Percentiles rank a stretch among this genome's conserved stretches.
Conservation (phyloP, 1,139 yeast species). For the Candida smagusa region DNA sequence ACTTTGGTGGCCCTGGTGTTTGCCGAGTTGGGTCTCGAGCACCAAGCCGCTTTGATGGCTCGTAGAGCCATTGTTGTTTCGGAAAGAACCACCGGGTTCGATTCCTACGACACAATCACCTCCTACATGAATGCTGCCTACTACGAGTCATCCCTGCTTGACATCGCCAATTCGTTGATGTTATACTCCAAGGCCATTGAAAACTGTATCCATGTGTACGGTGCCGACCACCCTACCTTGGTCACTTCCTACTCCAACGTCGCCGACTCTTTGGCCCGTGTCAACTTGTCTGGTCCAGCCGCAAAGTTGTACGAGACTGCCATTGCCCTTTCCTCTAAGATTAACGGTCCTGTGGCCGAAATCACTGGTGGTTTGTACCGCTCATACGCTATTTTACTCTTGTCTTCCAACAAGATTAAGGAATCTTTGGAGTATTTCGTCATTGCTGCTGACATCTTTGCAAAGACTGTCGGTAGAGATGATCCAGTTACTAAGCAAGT, state of each 20-base stretch:
- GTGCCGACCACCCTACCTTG: slow-evolving; percentile 65
- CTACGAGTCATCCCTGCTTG: slow-evolving; percentile 62
- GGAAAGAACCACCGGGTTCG: slow-evolving; percentile 81
- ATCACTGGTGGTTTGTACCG: slow-evolving; percentile 58
- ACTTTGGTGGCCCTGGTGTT: slow-evolving; percentile 63
- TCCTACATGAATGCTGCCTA: slow-evolving; percentile 73
- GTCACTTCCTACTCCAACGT: slow-evolving; percentile 65
- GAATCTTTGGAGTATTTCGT: slow-evolving; percentile 55
- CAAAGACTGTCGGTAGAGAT: slow-evolving; percentile 56
- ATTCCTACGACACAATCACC: slow-evolving; percentile 72
- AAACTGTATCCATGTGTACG: slow-evolving; percentile 53
- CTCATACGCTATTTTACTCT: slow-evolving; percentile 65
- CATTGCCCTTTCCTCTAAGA: slow-evolving; percentile 42
- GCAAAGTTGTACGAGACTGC: slow-evolving; percentile 40
- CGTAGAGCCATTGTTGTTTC: slow-evolving; percentile 70
- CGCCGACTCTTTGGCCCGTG: slow-evolving; percentile 56
- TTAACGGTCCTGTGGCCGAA: slow-evolving; percentile 58
- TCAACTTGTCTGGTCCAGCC: slow-evolving; percentile 39
- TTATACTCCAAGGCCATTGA: slow-evolving; percentile 60
- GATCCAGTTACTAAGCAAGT: slow-evolving; percentile 63
- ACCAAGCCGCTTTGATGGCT: slow-evolving; percentile 64
- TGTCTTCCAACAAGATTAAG: slow-evolving; percentile 49
- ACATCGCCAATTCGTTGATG: slow-evolving; percentile 59
- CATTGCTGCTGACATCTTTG: slow-evolving; percentile 52
- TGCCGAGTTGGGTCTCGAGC: slow-evolving; percentile 55